phyloP scores from a whole-genome alignment of 192 early-diverging fungal genomes.

The Entomortierella parvispora region DNA sequence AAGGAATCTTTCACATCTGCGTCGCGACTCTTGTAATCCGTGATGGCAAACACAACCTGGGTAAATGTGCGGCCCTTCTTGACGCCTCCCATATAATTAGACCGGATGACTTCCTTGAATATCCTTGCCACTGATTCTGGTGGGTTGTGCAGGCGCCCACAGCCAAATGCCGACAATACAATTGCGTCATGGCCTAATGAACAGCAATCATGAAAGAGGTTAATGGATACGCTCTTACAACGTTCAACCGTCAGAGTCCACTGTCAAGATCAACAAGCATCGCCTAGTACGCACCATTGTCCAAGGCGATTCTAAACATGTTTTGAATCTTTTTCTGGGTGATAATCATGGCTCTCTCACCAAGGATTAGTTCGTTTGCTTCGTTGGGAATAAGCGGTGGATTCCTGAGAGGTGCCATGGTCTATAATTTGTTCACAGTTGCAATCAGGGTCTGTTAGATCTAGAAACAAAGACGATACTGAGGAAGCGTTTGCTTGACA shows the following conservation, averaged over 20 bases:
- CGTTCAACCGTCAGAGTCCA: not conserved
- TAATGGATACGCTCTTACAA: not conserved
- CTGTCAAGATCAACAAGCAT: not conserved
- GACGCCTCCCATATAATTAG: constrained; percentile 49
- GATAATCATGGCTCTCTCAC: constrained; percentile 43
- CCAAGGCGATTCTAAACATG: constrained; percentile 57
- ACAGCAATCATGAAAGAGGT: not conserved
- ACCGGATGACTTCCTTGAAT: constrained; percentile 54
- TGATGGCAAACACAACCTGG: constrained; percentile 50
- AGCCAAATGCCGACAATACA: constrained; percentile 56
- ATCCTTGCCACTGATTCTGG: constrained; percentile 46
- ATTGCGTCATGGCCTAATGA: constrained; percentile 54
- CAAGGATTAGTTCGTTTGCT: constrained; percentile 41
- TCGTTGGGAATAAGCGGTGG: constrained; percentile 36
- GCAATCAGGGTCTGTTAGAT: not conserved
- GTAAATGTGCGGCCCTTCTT: constrained; percentile 43
- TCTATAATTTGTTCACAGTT: constrained; percentile 21
- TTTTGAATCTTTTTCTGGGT: constrained; percentile 56
- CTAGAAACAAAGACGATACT: not conserved
- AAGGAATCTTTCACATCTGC: constrained; percentile 1
- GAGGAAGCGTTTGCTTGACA: too few species aligned
- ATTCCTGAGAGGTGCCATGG: constrained; percentile 49
- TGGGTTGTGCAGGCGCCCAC: constrained; percentile 53
- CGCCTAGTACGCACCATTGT: constrained; percentile 41
- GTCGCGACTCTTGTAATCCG: constrained; percentile 25